Evolutionary conservation across 108 stramenopile species (phyloP), one percentile per base, ranked within the genome.

Genomic region (Mayamaea pseudoterrestris): DNA sequence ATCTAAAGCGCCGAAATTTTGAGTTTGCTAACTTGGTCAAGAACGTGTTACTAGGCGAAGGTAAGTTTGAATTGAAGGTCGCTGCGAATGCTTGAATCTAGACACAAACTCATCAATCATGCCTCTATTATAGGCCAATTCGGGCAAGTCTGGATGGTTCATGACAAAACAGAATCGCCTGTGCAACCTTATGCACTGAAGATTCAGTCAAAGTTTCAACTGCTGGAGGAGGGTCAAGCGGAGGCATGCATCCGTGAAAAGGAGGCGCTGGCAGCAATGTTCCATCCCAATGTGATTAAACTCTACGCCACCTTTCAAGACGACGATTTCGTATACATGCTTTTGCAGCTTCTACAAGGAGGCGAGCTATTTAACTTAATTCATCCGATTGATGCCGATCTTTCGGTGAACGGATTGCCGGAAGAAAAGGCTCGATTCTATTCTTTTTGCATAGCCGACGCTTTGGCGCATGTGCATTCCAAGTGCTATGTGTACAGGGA

Each of bases 401-500:
- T 27, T 57, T 71, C 58, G 68, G 46, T 8, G 44, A 67, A 48
- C 41, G 77, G 39, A 39, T 61, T 47, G 58, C 61, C 64, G 47
- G 68, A 60, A 61, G 56, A 36, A 16, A 30, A 63, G 25, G 78
- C 76, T 40, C 59, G 60, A 8, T 88, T 88, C 46, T 88, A 82
- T 43, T 73, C 73, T 0, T 65, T 69, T 16, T 81, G 81, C 28
- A 67, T 95, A 9, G 52, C 73, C 22, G 56, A 90, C 12, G 84
- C 90, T 18, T 93, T 97, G 39, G 93, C 93, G 55, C 79, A 90
- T 54, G 69, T 97, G 60, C 96, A 97, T 53, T 47, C 62, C 11
- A 58, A 64, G 42, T 68, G 82, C 40, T 76, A 94, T 35, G 77
- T 95, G 35, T 97, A 94, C 61, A 69, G 94, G 8, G 94, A 95